Base-by-base conservation (phyloP, 768 basidiomycete genomes). In the Rossbeevera mucosa region DNA sequence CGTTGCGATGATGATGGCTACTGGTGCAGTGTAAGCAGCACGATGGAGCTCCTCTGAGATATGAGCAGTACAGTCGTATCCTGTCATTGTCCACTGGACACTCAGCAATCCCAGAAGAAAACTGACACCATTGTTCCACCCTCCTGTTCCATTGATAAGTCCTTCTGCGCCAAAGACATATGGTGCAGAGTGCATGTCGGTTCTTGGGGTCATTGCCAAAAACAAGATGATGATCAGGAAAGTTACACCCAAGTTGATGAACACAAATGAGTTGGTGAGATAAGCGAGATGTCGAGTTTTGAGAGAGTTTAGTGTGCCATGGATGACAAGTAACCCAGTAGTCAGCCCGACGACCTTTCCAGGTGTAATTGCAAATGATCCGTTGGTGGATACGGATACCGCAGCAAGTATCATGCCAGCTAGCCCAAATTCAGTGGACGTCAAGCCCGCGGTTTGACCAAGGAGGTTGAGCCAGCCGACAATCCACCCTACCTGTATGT, bases 151-250 rank as follows among this genome's bases (percentile, higher is more conserved):
- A 53, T 79, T 77, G 54, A 65, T 58, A 16, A 72, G 64, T 24
- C 71, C 59, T 6, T 65, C 60, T 20, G 74, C 65, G 7, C 80
- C 80, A 47, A 86, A 86, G 44, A 83, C 76, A 63, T 82, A 83
- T 0, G 64, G 65, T 5, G 80, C 74, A 11, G 75, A n/a, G 53
- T 84, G 81, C 82, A 83, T 82, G 33, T 82, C 74, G 6, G 68
- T 67, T 7, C 75, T 68, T 0, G 69, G 70, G 3, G 78, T 80
- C n/a, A 65, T 66, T 24, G 71, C 73, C 13, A 75, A 63, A 20
- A 79, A 71, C 12, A 73, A 62, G 50, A 77, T 72, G 58, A 75
- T 71, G 56, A 78, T 72, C 5, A 76, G 59, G 42, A 75, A 59
- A 9, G 74, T 70, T 25, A 69, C 63, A 7, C 74, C 71, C 31